A percentile compares a stretch with the other conserved stretches of the same genome.
Evolutionary conservation across 176 grass and related monocot genomes (phyloP).

Genomic region (Dactylis glomerata): DNA sequence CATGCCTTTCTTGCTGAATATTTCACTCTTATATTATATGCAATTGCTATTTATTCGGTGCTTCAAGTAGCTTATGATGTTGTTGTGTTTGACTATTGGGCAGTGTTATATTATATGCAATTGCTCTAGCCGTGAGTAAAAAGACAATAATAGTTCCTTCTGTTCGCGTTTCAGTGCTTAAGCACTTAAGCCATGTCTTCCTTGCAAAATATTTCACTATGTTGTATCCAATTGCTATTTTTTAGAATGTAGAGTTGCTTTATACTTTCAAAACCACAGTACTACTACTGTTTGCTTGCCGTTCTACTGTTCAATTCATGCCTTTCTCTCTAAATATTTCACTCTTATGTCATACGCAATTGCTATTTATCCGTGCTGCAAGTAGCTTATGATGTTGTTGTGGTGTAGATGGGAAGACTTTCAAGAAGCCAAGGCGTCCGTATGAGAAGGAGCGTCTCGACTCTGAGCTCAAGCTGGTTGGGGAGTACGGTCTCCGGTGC

Average conservation of each 20-base stretch:
- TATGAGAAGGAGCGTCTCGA: slow-evolving; percentile 19
- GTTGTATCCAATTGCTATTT: neutral
- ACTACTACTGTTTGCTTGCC: neutral
- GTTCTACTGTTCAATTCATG: neutral
- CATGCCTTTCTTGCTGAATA: neutral
- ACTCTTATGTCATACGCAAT: neutral
- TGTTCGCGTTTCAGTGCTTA: neutral
- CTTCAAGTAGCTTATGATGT: neutral
- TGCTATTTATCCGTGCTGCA: neutral
- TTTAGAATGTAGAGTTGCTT: neutral
- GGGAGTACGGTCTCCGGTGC: slow-evolving; percentile 11
- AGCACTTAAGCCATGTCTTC: neutral
- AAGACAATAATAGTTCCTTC: too few species aligned
- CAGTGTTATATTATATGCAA: neutral
- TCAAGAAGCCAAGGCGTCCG: slow-evolving; percentile 21
- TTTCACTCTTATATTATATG: neutral
- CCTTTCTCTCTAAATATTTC: neutral
- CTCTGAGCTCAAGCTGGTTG: slow-evolving; percentile 10
- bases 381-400: neutral
- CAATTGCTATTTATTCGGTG: neutral
- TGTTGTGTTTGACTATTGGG: neutral
- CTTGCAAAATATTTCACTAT: too few species aligned
- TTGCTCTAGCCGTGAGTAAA: too few species aligned
- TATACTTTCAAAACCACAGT: neutral
- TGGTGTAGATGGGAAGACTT: slow-evolving; percentile 6